Conservation (phyloP, 2,329 filamentous ascomycete species). For the Verticillium nonalfalfae region DNA sequence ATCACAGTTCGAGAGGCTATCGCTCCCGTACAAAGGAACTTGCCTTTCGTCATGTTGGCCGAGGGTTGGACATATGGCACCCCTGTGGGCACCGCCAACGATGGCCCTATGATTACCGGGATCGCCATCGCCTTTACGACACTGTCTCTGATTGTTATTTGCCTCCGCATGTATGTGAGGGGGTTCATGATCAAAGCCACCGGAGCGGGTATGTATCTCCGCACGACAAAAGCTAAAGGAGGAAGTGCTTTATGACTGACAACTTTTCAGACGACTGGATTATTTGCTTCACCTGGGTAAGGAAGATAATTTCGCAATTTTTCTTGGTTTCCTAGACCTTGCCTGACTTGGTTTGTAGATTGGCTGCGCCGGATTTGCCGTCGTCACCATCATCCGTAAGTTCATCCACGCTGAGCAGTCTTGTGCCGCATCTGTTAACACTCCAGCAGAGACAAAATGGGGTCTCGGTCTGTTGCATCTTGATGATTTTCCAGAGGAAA, state of each 20-base stretch:
- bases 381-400: constrained; percentile 28
- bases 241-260: not conserved
- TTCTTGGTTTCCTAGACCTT: not conserved
- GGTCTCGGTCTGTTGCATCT: constrained; percentile 29
- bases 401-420: not conserved
- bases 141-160: constrained; percentile 21
- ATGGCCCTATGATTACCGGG: constrained; percentile 22
- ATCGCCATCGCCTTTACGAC: constrained; percentile 21
- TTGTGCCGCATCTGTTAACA: not conserved
- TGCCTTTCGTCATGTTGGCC: constrained; percentile 12
- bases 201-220: constrained; percentile 19
- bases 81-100: constrained; percentile 20
- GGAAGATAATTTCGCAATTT: not conserved
- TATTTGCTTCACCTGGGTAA: constrained; percentile 18
- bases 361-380: constrained; percentile 24
- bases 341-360: constrained; percentile 12
- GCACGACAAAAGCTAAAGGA: not conserved
- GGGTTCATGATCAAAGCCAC: constrained; percentile 23
- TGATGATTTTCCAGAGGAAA: constrained; percentile 27
- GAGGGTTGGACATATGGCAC: constrained; percentile 28
- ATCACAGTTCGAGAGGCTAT: constrained; percentile 17
- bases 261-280: constrained; percentile 11
- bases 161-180: constrained; percentile 27
- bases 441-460: constrained; percentile 34
- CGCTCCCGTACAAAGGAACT: constrained; percentile 35